Base-by-base conservation (phyloP, 148 eudicot species). In the Silene latifolia region DNA sequence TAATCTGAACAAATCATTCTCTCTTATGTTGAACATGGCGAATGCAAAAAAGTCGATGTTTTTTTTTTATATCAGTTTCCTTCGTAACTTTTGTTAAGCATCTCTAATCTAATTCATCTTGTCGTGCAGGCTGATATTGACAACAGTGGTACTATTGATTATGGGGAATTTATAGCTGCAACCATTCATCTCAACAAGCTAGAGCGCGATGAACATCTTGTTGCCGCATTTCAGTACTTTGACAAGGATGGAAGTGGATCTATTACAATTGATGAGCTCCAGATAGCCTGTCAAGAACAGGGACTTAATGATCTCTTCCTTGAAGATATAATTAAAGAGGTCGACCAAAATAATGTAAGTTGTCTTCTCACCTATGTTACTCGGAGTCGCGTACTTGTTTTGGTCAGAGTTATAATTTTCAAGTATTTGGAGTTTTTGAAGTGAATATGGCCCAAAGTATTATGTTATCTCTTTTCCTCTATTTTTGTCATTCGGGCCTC, bases 161-260 rank as follows among this genome's bases (percentile, higher is more conserved):
- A 94, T 70, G 96, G 98, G 63, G 98, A 94, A 76, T 94, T 94
- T 68, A 88, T 92, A 71, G 96, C 98, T 61, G 98, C 98, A 75
- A 94, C 97, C 8, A 85, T 91, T 73, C 97, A 90, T 80, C 88
- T 92, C 39, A 94, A 94, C 86, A 94, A 91, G 80, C 86, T 94
- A 47, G 98, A 94, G 81, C 93, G 98, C 0, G 98, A 94, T 69
- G 98, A 92, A 76, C 97, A 90, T 85, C 96, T 94, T 48, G 85
- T 89, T 74, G 97, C 92, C 14, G 98, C 98, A 42, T 94, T 94
- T 77, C 90, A 85, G 64, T 94, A 94, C 75, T 94, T 94, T 71
- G 97, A 94, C 88, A 94, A 88, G 83, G 97, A 94, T 85, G 89
- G 89, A 66, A 94, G 98, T 85, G 98, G 98, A 58, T 94, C 84